Evolutionary conservation across 345 rosid genomes (phyloP).

Genomic region (Zanthoxylum bungeanum): DNA sequence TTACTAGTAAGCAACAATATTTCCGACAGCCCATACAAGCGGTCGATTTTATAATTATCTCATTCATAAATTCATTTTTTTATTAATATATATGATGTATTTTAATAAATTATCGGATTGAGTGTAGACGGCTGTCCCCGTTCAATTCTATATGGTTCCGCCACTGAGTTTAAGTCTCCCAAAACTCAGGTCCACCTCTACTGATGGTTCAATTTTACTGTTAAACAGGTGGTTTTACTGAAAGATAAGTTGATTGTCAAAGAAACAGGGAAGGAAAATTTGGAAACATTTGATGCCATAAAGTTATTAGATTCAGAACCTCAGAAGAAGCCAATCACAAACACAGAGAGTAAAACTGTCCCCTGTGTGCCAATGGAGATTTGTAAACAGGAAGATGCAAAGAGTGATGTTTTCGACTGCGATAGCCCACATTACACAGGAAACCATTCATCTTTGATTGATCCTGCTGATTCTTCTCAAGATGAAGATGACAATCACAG

Average conservation of each 20-base stretch:
- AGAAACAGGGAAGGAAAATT: slow-evolving; percentile 20
- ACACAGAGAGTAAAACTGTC: neutral
- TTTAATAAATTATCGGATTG: no score
- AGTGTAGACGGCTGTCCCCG: no score
- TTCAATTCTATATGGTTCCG: no score
- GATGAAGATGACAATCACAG: slow-evolving; percentile 39
- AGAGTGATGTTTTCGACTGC: slow-evolving; percentile 46
- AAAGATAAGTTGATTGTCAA: slow-evolving; percentile 38
- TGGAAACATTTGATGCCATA: slow-evolving; percentile 12
- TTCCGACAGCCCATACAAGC: no score
- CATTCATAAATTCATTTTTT: no score
- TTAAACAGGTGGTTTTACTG: slow-evolving; percentile 45
- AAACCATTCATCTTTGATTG: slow-evolving; percentile 24
- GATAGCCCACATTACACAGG: slow-evolving; percentile 36
- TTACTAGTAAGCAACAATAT: neutral
- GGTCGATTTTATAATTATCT: no score
- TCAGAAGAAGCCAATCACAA: slow-evolving; percentile 5
- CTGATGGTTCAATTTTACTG: slow-evolving; percentile 4
- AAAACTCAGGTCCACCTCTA: no score
- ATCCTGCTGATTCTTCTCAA: slow-evolving; percentile 41
- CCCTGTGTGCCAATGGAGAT: slow-evolving; percentile 10
- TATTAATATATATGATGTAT: no score
- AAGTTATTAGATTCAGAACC: slow-evolving; percentile 9
- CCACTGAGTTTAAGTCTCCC: no score
- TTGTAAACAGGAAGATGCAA: slow-evolving; percentile 40